phyloP scores from a whole-genome alignment of 345 rosid genomes.

The Citrus unshiu region DNA sequence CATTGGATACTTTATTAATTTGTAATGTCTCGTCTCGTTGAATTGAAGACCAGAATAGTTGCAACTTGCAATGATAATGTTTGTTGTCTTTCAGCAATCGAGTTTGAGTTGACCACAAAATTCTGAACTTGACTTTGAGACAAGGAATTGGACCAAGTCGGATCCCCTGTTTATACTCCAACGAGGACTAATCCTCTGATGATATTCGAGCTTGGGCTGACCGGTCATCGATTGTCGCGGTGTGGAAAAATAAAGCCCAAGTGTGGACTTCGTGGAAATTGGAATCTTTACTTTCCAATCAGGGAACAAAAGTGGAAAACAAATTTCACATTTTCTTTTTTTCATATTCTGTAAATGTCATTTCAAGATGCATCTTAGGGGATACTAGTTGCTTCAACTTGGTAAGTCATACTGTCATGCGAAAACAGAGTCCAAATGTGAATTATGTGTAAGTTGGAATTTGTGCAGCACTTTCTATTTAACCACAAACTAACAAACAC shows the following conservation, averaged over 20 bases:
- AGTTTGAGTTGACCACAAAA: not conserved
- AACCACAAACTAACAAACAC: too few relatives aligned
- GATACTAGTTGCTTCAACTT: too few relatives aligned
- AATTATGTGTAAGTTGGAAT: too few relatives aligned
- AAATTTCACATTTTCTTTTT: not conserved
- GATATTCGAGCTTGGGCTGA: not conserved
- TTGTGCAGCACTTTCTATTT: too few relatives aligned
- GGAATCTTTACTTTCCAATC: not conserved
- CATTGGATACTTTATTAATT: not conserved
- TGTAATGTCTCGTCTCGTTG: not conserved
- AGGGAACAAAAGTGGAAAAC: too few relatives aligned
- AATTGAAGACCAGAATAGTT: not conserved
- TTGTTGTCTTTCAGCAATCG: not conserved
- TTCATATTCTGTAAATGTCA: too few relatives aligned
- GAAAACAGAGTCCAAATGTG: too few relatives aligned
- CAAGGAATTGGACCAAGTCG: not conserved
- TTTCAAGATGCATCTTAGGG: too few relatives aligned
- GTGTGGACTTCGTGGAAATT: not conserved
- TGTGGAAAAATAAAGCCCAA: not conserved
- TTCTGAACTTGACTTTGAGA: not conserved
- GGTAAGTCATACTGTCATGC: too few relatives aligned
- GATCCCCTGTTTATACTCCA: not conserved
- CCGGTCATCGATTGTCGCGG: not conserved
- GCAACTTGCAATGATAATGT: too few relatives aligned
- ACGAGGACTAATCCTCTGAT: not conserved